Evolutionary conservation across 2,329 filamentous ascomycete genomes (phyloP).

Genomic region (Penicillium sp.): DNA sequence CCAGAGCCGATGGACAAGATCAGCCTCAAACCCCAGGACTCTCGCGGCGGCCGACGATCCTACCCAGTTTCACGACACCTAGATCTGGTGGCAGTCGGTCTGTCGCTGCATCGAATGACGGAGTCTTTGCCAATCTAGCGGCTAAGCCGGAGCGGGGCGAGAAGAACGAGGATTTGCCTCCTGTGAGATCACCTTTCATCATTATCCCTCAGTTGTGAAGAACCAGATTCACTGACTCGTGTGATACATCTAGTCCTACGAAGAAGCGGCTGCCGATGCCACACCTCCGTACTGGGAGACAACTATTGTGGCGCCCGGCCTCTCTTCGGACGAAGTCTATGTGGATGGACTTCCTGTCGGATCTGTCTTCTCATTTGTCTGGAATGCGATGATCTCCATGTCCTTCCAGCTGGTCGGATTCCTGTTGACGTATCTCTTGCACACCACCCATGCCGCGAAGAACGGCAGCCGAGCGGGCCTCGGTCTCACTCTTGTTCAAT

Average conservation of each 20-base stretch:
- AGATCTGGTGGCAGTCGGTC: slow-evolving; percentile 49
- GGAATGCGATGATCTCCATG: slow-evolving; percentile 90
- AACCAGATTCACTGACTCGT: no score
- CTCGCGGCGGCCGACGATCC: slow-evolving; percentile 52
- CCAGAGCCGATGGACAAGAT: slow-evolving; percentile 18
- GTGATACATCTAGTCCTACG: slow-evolving; percentile 88
- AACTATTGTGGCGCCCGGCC: slow-evolving; percentile 88
- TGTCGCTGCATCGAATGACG: slow-evolving; percentile 77
- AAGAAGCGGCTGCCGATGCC: slow-evolving; percentile 94
- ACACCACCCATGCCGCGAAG: slow-evolving; percentile 97
- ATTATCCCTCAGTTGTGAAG: no score
- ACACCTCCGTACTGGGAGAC: slow-evolving; percentile 99
- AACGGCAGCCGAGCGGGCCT: slow-evolving; percentile 93
- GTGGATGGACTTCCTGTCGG: slow-evolving; percentile 90
- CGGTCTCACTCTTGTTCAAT: slow-evolving; percentile 92
- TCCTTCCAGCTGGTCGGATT: slow-evolving; percentile 97
- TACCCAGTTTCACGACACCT: slow-evolving; percentile 51
- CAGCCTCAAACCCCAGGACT: slow-evolving; percentile 27
- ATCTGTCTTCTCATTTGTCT: slow-evolving; percentile 77
- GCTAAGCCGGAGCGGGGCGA: slow-evolving; percentile 82
- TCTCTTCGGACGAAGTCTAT: slow-evolving; percentile 91
- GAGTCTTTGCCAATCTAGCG: slow-evolving; percentile 91
- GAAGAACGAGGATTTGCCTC: slow-evolving; percentile 85
- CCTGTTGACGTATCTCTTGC: slow-evolving; percentile 93
- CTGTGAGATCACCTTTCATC: no score